Evolutionary conservation across 257 asterid species (phyloP).

Genomic region (Cinchona pubescens): DNA sequence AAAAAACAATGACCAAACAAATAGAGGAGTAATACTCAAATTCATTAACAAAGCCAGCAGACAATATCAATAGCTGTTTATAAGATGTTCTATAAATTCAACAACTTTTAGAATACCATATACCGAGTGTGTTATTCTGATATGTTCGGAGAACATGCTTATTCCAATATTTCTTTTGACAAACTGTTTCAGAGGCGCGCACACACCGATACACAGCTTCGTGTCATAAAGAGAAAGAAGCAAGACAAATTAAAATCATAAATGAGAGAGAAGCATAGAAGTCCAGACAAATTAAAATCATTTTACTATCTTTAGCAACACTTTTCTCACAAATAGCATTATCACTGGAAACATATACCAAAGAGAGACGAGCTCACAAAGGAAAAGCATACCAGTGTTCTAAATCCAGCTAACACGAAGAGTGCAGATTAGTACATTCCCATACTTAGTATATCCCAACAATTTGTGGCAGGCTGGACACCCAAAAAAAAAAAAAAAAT

Average conservation of each 20-base stretch:
- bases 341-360: neutral
- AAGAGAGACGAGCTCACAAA: neutral
- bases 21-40: neutral
- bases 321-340: neutral
- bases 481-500: no score
- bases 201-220: neutral
- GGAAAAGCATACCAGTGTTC: neutral
- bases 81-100: neutral
- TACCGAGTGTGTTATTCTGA: no score
- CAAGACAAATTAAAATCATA: neutral
- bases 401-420: neutral
- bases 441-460: no score
- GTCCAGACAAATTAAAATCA: neutral
- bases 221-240: neutral
- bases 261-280: neutral
- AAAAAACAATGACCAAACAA: neutral
- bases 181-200: neutral
- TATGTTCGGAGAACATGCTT: no score
- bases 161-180: neutral
- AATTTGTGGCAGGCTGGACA: neutral
- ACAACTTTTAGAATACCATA: neutral
- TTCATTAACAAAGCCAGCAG: neutral
- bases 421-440: neutral
- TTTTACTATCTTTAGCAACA: neutral
- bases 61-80: neutral